Evolutionary conservation across 768 basidiomycete genomes (phyloP), one percentile per base, ranked within the genome.

Genomic region (Boletus rufocinnamomeus): DNA sequence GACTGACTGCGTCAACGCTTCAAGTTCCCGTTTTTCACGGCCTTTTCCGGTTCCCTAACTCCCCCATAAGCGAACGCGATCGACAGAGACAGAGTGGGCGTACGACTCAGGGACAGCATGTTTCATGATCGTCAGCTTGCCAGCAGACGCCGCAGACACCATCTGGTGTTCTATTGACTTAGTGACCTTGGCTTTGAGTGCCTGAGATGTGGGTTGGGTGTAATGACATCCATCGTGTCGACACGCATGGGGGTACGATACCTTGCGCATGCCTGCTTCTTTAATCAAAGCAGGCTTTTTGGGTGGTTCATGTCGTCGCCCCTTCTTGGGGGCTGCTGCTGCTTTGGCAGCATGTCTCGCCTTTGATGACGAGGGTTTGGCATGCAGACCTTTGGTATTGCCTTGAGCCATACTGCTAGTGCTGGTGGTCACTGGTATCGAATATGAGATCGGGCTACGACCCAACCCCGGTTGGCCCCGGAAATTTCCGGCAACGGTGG

Each of bases 111-210:
- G 64, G 11, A 73, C 78, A 16, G 76, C 73, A 60, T 87, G 83
- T 76, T 90, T 91, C 93, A 98, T 93, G 71, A 98, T 94, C 30
- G 92, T 92, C 60, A 98, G 79, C 72, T 92, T 93, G 40, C 95
- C 95, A 44, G 86, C 79, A 6, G 91, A 93, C 4, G 95, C 95
- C 8, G 93, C 93, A 50, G 85, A 77, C 14, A 93, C 90, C 86
- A 95, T 93, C 74, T 95, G 94, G 54, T 83, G 81, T 72, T 98
- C 95, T 66, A 98, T 95, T 23, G 90, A 91, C 72, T 85, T 87
- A 72, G 91, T 93, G 70, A 97, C 95, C 76, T 94, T 95, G 52
- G 93, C 89, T 58, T 89, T 89, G 62, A 97, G 80, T 67, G 84
- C 79, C 94, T 96, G 56, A 19, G 40, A 32, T 23, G 49, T 50